These are phyloP conservation scores for Aspergillus ochraceus DNA, from an alignment of 2,329 filamentous ascomycete genomes.

Conservation along the genomic window DNA sequence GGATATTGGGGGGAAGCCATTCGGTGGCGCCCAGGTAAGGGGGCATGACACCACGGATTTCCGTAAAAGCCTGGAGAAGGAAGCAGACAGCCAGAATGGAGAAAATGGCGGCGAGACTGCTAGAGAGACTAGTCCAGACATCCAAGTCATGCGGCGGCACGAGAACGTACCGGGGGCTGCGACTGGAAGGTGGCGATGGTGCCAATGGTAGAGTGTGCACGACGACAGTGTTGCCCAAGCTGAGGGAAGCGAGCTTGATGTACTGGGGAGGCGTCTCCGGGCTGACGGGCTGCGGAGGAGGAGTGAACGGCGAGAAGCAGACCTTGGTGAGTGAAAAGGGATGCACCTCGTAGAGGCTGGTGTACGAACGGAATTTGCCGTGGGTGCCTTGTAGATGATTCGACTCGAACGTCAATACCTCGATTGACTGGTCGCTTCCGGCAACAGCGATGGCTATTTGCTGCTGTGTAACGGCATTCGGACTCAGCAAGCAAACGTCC, in stretches of 20 bases:
- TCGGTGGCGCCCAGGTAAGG: slow-evolving; percentile 58
- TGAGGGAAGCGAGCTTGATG: slow-evolving; percentile 77
- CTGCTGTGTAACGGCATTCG: slow-evolving; percentile 60
- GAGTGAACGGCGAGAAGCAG: slow-evolving; percentile 52
- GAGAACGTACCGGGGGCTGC: slow-evolving; percentile 68
- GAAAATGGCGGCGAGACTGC: slow-evolving; percentile 59
- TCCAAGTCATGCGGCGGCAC: slow-evolving; percentile 59
- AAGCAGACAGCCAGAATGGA: slow-evolving; percentile 64
- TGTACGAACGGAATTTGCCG: slow-evolving; percentile 51
- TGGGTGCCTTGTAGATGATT: slow-evolving; percentile 41
- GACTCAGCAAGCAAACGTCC: slow-evolving; percentile 69
- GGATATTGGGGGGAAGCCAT: slow-evolving; percentile 56
- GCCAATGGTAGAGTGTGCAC: slow-evolving; percentile 75
- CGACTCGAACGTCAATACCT: slow-evolving; percentile 75
- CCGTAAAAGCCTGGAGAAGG: slow-evolving; percentile 61
- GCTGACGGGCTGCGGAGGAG: slow-evolving; percentile 51
- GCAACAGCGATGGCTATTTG: slow-evolving; percentile 82
- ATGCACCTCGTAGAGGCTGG: slow-evolving; percentile 56
- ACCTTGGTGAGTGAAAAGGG: slow-evolving; percentile 60
- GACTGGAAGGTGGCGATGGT: slow-evolving; percentile 42
- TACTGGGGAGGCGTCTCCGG: slow-evolving; percentile 55
- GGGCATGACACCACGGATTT: slow-evolving; percentile 59
- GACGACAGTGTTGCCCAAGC: slow-evolving; percentile 74
- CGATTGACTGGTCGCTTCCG: slow-evolving; percentile 75
- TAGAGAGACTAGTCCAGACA: slow-evolving; percentile 53